Evolutionary conservation across 2,329 filamentous ascomycete genomes (phyloP), one percentile per base, ranked within the genome.

Genomic region (Arthrobotrys sphaeroides): DNA sequence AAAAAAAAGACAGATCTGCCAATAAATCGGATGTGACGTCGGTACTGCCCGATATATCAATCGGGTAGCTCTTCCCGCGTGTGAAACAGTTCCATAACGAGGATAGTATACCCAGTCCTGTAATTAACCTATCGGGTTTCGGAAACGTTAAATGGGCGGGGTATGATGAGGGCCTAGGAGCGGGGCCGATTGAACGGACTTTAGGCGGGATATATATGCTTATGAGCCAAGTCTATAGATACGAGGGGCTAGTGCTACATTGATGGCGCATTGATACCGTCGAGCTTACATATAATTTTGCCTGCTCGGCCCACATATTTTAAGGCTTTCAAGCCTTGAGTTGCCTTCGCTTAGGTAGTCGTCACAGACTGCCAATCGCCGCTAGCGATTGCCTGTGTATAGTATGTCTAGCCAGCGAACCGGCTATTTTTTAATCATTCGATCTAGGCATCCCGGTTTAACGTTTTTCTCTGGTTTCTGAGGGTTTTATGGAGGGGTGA

Each of bases 361-460:
- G 38, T 64, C 45, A 62, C 26, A 40, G 49, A 26, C 49, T 59
- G 59, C 38, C 55, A 43, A 20, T 62, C 42, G n/a, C 55, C 55
- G 55, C 45, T 43, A 61, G 51, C 45, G 26, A 18, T 36, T 28
- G 40, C 55, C 55, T 70, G 59, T 24, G 65, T 59, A 49, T 28
- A 72, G 67, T 43, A 72, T 42, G 59, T 65, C 31, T 12, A 64
- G n/a, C 47, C 67, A 53, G 42, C 16, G 20, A 13, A 38, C 22
- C 16, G 33, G 45, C 22, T 38, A 31, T 26, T 60, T n/a, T n/a
- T 60, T 40, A 57, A 57, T 22, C 28, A 16, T 31, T 57, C 5
- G 12, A 7, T 22, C 18, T n/a, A 20, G 31, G n/a, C n/a, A 38
- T 55, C 36, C 16, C 24, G 20, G 28, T 7, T 26, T 33, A n/a